A percentile compares a stretch with the other conserved stretches of the same genome.
Evolutionary conservation across 2,329 filamentous ascomycete genomes (phyloP).

Genomic region (Venturia oleaginea): DNA sequence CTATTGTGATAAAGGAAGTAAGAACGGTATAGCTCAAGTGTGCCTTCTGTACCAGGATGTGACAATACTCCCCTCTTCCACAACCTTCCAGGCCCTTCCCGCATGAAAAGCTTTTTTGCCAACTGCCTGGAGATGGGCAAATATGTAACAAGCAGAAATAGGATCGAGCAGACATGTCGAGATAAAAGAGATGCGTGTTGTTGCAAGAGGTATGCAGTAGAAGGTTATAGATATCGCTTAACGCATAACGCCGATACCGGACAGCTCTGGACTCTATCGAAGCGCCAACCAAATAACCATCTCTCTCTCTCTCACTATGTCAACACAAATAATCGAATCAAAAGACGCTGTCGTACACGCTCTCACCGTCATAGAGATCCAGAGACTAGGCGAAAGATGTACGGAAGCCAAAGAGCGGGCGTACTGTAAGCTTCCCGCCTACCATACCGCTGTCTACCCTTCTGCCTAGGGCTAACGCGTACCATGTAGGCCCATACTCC

Average conservation of each 20-base stretch:
- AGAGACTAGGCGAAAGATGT: slow-evolving; percentile 52
- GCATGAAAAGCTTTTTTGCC: slow-evolving; percentile 48
- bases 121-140: too few species aligned
- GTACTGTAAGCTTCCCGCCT: slow-evolving; percentile 53
- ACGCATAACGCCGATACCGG: background rate
- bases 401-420: slow-evolving; percentile 65
- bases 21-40: too few species aligned
- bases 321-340: background rate
- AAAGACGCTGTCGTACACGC: slow-evolving; percentile 35
- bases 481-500: slow-evolving; percentile 62
- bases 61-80: slow-evolving; percentile 33
- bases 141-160: too few species aligned
- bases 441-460: background rate
- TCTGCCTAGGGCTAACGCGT: slow-evolving; percentile 7
- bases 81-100: slow-evolving; percentile 35
- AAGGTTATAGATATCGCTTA: background rate
- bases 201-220: background rate
- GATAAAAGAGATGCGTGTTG: background rate
- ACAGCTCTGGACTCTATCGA: background rate
- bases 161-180: too few species aligned
- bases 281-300: background rate
- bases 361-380: slow-evolving; percentile 56
- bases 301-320: slow-evolving; percentile 2
- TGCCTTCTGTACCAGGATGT: too few species aligned
- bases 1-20: too few species aligned